Percentiles rank a stretch among this genome's conserved stretches.
phyloP scores from a whole-genome alignment of 78 protist genomes.

The Speleostelium caveatum region DNA sequence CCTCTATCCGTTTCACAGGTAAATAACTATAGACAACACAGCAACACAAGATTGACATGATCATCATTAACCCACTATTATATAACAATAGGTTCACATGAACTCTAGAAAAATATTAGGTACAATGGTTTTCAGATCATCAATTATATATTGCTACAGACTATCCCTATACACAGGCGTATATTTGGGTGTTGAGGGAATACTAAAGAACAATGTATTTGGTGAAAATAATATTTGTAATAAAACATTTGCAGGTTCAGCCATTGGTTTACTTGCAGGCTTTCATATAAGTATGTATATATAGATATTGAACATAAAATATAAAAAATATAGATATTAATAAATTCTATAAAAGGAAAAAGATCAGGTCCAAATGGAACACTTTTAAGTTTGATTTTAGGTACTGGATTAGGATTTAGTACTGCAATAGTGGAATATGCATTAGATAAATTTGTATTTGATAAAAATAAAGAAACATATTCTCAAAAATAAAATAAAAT shows the following conservation, averaged over 20 bases:
- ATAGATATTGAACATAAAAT: neutral
- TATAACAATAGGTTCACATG: constrained; percentile 8
- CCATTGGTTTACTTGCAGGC: constrained; percentile 28
- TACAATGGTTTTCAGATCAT: constrained; percentile 30
- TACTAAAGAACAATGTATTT: constrained; percentile 37
- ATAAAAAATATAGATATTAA: neutral
- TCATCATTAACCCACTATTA: neutral
- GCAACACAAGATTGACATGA: neutral
- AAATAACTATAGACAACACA: neutral
- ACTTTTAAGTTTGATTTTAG: neutral
- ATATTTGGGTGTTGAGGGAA: constrained; percentile 25
- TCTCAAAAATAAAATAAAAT: neutral
- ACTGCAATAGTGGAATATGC: neutral
- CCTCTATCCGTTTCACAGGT: constrained; percentile 52
- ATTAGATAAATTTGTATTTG: neutral
- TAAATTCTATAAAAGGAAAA: constrained; percentile 12
- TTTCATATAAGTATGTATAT: constrained; percentile 31
- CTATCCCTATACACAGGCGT: constrained; percentile 28
- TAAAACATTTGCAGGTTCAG: constrained; percentile 33
- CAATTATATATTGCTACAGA: constrained; percentile 47
- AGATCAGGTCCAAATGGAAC: constrained; percentile 33
- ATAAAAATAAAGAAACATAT: neutral
- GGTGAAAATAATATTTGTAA: constrained; percentile 6
- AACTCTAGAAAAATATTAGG: constrained; percentile 46
- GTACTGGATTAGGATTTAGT: constrained; percentile 15